Evolutionary conservation across 2,329 filamentous ascomycete species (phyloP), one percentile per base, ranked within the genome.

Genomic region (Lasiodiplodia hormozganensis): DNA sequence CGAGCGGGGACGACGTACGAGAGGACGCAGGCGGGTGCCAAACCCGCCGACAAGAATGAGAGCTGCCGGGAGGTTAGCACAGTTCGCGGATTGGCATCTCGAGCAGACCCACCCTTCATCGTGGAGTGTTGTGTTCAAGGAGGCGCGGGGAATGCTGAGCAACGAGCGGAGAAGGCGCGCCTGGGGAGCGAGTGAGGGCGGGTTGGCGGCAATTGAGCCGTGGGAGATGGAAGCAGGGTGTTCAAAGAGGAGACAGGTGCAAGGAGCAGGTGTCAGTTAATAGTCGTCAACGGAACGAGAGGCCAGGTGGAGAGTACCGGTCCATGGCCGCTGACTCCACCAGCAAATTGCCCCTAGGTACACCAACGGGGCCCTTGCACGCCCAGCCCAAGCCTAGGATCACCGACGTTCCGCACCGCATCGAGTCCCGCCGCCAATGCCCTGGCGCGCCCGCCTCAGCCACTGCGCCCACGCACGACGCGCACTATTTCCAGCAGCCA

Each of bases 41-140:
- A 97, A 99, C 82, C 95, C 96, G 85, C 96, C 96, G 83, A 98
- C 96, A 80, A 98, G 94, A 91, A 97, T 97, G 80, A 97, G 91
- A 85, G 94, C 94, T 97, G 69, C 31, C 18, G 16, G 76, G 62
- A 54, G 52, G 49, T 56, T 31, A 69, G 62, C 64, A 67, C 51
- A 57, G 54, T 38, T 21, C 64, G 64, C 49, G 49, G 56, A 58
- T 64, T 53, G 64, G 58, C 34, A 38, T 40, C n/a, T 38, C 25
- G 36, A 21, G 52, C 36, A 62, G 53, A 58, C 69, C n/a, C 58
- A 70, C 69, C 69, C 60, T 70, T 70, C 69, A 70, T 70, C 28
- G 36, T 69, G 62, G 51, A 18, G 36, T 31, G 66, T 47, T 54
- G 65, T 43, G 54, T 62, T 56, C 57, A 68, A 57, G 66, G 56